Conservation (phyloP, 148 eudicot genomes). For the Rhododendron williamsianum region DNA sequence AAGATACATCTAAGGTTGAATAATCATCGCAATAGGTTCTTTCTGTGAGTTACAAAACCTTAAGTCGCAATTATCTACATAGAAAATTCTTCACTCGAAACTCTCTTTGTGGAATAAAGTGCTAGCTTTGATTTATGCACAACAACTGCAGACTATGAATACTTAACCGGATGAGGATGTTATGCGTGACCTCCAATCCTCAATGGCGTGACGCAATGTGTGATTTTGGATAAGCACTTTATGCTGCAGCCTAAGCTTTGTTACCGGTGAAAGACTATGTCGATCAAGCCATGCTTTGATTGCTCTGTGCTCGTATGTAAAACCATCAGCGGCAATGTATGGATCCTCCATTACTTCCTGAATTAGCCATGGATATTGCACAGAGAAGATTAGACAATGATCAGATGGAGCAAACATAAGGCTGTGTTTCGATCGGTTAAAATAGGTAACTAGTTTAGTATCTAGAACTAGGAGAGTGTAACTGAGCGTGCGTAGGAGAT, state of each 20-base stretch:
- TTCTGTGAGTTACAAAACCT: not conserved
- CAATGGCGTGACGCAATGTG: conserved; percentile 62
- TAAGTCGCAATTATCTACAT: not conserved
- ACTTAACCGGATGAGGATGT: conserved; percentile 22
- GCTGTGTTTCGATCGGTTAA: not conserved
- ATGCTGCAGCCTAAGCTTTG: conserved; percentile 51
- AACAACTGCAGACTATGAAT: not conserved
- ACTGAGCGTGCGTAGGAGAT: not conserved
- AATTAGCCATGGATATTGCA: not conserved
- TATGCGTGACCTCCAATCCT: conserved; percentile 64
- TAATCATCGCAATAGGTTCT: not conserved
- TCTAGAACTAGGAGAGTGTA: not conserved
- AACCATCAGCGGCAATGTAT: conserved; percentile 86
- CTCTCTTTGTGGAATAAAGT: not conserved
- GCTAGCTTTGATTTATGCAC: conserved; percentile 2
- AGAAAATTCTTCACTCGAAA: not conserved
- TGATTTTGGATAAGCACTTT: conserved; percentile 59
- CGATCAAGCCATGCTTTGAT: conserved; percentile 73
- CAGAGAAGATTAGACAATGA: not conserved
- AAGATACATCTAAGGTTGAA: not conserved
- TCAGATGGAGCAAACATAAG: conserved; percentile 9
- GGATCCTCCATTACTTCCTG: conserved; percentile 95
- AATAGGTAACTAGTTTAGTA: not conserved
- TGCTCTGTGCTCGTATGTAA: conserved; percentile 81
- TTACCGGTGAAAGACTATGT: conserved; percentile 66